These are phyloP conservation scores for Rosa multiflora DNA, from an alignment of 306 rosid genomes.

Conservation along the genomic window DNA sequence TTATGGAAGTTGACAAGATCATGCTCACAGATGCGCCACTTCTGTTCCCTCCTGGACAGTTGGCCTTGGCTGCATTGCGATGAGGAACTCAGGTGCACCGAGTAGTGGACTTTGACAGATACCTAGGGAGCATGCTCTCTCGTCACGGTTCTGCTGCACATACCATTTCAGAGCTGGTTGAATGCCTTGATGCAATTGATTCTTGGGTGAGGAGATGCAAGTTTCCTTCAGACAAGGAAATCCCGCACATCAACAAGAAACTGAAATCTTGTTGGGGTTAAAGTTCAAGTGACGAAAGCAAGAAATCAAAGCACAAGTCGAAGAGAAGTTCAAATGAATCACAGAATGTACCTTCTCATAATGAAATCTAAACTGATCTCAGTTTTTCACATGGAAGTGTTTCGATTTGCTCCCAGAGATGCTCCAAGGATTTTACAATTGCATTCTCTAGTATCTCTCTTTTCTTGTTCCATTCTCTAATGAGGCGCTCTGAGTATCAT, in stretches of 20 bases:
- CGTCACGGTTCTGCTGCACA: slow-evolving; percentile 49
- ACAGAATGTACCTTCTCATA: slow-evolving; percentile 25
- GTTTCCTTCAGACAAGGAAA: slow-evolving; percentile 73
- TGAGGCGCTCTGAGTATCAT: neutral
- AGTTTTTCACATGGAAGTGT: too few species aligned
- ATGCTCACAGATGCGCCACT: slow-evolving; percentile 96
- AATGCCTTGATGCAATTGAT: slow-evolving; percentile 56
- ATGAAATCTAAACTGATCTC: slow-evolving; percentile 16
- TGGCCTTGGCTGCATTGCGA: slow-evolving; percentile 78
- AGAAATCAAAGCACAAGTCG: slow-evolving; percentile 89
- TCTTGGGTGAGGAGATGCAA: slow-evolving; percentile 60
- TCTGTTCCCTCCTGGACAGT: slow-evolving; percentile 80
- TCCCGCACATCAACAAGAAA: slow-evolving; percentile 79
- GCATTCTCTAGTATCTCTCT: neutral
- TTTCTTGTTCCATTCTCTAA: too few species aligned
- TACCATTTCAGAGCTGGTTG: slow-evolving; percentile 55
- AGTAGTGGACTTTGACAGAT: slow-evolving; percentile 65
- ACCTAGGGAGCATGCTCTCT: slow-evolving; percentile 50
- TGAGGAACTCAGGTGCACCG: slow-evolving; percentile 53
- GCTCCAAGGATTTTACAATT: neutral
- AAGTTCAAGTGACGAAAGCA: slow-evolving; percentile 65
- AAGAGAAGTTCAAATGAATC: slow-evolving; percentile 61
- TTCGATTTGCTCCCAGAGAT: neutral
- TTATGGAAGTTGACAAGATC: slow-evolving; percentile 71
- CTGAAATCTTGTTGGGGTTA: slow-evolving; percentile 88